Base-by-base conservation (phyloP, 2,329 filamentous ascomycete species). In the Aspergillus niger region DNA sequence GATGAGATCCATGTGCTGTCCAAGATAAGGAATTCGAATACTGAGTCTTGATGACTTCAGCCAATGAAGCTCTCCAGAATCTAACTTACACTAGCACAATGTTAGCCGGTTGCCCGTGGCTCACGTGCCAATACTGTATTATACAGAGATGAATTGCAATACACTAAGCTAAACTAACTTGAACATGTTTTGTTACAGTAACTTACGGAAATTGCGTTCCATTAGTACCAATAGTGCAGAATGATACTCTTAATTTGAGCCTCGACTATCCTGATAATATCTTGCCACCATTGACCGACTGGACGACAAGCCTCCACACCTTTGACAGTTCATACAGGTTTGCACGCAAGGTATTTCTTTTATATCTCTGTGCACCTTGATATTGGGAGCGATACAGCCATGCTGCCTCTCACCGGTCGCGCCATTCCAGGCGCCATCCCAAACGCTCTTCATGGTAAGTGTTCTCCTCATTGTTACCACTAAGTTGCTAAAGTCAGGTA, bases 321-420 rank as follows among this genome's bases (percentile, higher is more conserved):
- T 20, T 17, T 50, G 24, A 15, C 8, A 8, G 8, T 28, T 30
- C 26, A 28, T 30, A 10, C 17, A 8, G 44, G 17, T 49, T 39
- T 22, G 30, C 3, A 47, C 32, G n/a, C n/a, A 10, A 15, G n/a
- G 22, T 8, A 38, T 20, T 28, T 51, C 24, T 28, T 51, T 24
- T 17, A 8, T 8, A 15, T 50, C 13, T 8, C 20, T 38, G 15
- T n/a, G 53, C 28, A 20, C 3, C 8, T 39, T 17, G 32, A 24
- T 43, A 41, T 39, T 51, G 26, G 28, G 20, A 48, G 24, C 22
- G 17, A 28, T 26, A 15, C n/a, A 36, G 62, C 38, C 28, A 74
- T 75, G 72, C 55, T 74, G 49, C 64, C 67, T 36, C 59, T 72
- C 54, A 63, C 64, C 58, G 63, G 63, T 64, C 69, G 72, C 59